Base-by-base conservation (phyloP, 495 filamentous ascomycete genomes). In the Recurvomyces mirabilis region DNA sequence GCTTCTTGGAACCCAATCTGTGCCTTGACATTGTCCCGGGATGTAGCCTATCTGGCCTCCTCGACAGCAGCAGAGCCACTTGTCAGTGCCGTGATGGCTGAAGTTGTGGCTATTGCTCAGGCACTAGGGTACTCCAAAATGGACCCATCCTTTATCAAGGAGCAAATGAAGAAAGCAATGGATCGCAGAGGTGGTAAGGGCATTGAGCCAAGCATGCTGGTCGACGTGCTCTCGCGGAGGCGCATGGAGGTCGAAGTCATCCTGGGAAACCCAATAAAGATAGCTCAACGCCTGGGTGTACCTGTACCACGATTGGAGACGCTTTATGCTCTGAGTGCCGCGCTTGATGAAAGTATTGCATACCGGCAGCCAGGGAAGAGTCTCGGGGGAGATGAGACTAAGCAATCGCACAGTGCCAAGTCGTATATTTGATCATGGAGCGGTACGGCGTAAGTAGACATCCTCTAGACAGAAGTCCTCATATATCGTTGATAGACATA, bases 191-290 rank as follows among this genome's bases (percentile, higher is more conserved):
- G 43, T 1, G 22, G 47, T 11, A 57, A 53, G 1, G 63, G 64
- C 11, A 59, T 66, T 9, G 65, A 70, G 55, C 60, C 65, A 28
- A 70, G 67, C 42, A 74, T 74, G 70, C 46, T 69, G 46, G 55
- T 64, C 25, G 69, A 73, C 58, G 63, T 64, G 34, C 51, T 60
- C 22, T 54, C 47, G 25, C 60, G 56, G 0, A 57, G 62, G 41
- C 48, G 47, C 1, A 60, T 74, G 55, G 71, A 74, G 57, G 63
- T 69, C 7, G 72, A 74, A 52, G 67, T 68, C 20, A 72, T 76
- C 47, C 46, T 74, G n/a, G 70, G 71, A 4, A 72, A 69, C 58
- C 53, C 61, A 3, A 60, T 74, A 9, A 60, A 60, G 41, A 38
- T 70, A 49, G 72, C 65, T 11, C 57, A 53, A 38, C 49, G 49